Percentiles rank a stretch among this genome's conserved stretches.
phyloP scores from a whole-genome alignment of 441 rosid genomes.

The Mallotus japonicus region DNA sequence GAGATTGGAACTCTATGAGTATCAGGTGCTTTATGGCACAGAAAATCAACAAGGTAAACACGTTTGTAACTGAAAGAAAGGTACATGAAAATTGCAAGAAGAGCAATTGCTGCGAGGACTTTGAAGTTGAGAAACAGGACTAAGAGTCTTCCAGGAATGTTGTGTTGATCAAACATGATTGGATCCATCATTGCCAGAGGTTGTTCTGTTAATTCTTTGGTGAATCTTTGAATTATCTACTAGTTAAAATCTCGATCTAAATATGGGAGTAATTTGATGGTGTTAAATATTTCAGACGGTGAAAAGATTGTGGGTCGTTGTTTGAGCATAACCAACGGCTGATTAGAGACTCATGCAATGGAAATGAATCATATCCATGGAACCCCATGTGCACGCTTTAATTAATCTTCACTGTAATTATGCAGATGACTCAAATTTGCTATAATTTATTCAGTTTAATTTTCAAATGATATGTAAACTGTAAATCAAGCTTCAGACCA shows the following conservation, averaged over 20 bases:
- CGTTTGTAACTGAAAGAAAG: conserved; percentile 7
- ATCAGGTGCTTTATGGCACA: conserved; percentile 16
- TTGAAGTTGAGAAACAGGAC: conserved; percentile 6
- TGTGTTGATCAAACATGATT: conserved; percentile 4
- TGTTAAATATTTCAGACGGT: background rate
- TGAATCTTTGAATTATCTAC: conserved; percentile 1
- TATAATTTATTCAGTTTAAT: no score
- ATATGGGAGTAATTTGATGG: background rate
- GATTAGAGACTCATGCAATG: conserved; percentile 9
- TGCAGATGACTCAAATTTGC: no score
- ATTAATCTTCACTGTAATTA: no score
- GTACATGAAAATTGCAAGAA: background rate
- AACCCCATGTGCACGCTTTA: no score
- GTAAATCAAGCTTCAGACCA: no score
- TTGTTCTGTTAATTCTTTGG: background rate
- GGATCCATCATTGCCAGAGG: background rate
- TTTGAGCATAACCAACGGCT: conserved; percentile 26
- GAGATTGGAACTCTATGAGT: conserved; percentile 19
- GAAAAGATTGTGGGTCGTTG: conserved; percentile 9
- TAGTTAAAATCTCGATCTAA: background rate
- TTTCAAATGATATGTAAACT: no score
- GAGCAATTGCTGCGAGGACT: background rate
- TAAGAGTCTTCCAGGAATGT: background rate
- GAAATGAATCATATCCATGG: background rate
- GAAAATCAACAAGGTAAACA: conserved; percentile 25